Base-by-base conservation (phyloP, 169 alveolate species). In the Hepatocystis sp. region DNA sequence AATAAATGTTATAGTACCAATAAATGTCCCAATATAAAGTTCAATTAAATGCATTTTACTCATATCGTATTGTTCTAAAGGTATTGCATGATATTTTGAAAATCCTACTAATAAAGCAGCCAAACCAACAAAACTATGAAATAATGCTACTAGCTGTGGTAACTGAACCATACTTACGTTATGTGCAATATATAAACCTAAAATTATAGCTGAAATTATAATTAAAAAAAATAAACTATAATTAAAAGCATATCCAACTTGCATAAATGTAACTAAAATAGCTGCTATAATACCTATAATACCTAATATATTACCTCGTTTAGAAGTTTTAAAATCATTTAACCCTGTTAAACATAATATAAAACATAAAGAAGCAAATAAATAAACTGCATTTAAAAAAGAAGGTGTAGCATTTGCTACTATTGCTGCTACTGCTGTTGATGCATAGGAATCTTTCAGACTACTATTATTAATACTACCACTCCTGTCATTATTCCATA, bases 81-180 rank as follows among this genome's bases (percentile, higher is more conserved):
- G 85, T 84, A 27, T 81, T 44, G 92, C 86, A 85, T 81, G 89
- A 58, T 66, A 84, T 60, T 93, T 88, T 40, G 96, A 93, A 64
- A 91, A 81, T 42, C 97, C 93, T 5, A 96, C 97, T 58, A 96
- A 47, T 40, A 95, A 94, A 19, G 99, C 99, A 28, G 99, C 98
- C 47, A 97, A 84, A 23, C 99, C 99, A 56, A 97, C 99, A 58
- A 96, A 94, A 61, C 98, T 88, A 78, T 97, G 99, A 93, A 97
- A 96, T 44, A 95, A 92, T 13, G 99, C 99, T 61, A 97, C 98
- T 66, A 95, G 84, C 84, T 96, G 97, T 36, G 98, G 99, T 93
- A 95, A 84, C 15, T 93, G 94, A 3, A 95, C 94, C 91, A 96
- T 90, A 42, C 93, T 94, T 10, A 93, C 97, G 76, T 78, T 91